Conservation (phyloP, 306 rosid genomes). For the Cucumis melo region DNA sequence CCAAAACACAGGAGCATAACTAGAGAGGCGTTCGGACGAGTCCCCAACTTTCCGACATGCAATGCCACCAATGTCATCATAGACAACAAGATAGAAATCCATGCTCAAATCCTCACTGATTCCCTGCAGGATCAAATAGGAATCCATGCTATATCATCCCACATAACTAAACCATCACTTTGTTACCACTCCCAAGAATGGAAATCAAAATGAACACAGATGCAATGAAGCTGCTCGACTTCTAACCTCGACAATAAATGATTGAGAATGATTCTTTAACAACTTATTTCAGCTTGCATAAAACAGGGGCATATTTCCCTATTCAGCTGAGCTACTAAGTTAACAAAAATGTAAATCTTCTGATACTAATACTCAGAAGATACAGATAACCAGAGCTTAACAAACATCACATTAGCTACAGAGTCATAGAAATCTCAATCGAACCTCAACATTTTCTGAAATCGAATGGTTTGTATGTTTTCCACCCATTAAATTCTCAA, state of each 20-base stretch:
- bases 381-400: not conserved
- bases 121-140: constrained; percentile 51
- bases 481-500: not conserved
- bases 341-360: not conserved
- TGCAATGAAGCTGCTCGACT: not conserved
- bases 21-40: constrained; percentile 25
- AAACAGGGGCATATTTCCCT: not conserved
- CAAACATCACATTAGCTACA: not conserved
- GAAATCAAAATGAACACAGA: not conserved
- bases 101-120: constrained; percentile 58
- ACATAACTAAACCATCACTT: not conserved
- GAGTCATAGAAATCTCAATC: not conserved
- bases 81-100: constrained; percentile 67
- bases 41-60: constrained; percentile 64
- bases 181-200: not conserved
- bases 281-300: not conserved
- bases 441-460: not conserved
- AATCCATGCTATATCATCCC: not conserved
- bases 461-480: not conserved
- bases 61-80: constrained; percentile 85
- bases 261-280: not conserved
- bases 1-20: constrained; percentile 59
- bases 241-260: not conserved
- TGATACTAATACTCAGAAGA: not conserved
- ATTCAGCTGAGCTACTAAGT: not conserved